A percentile compares a stretch with the other conserved stretches of the same genome.
phyloP scores from a whole-genome alignment of 2,329 filamentous ascomycete genomes.

The Pyrenophora graminea region DNA sequence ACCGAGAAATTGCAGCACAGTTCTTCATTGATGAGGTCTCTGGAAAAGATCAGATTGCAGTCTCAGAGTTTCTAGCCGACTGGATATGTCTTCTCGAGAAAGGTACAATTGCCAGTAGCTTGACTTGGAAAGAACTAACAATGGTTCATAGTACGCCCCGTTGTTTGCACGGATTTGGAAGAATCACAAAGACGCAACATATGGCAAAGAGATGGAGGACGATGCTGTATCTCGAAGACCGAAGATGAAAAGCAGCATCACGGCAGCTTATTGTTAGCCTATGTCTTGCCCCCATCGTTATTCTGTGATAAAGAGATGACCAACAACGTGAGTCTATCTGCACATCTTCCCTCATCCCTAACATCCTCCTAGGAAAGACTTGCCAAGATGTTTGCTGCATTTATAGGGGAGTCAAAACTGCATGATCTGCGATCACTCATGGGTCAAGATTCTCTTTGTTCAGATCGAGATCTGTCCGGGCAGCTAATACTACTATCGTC shows the following conservation, averaged over 20 bases:
- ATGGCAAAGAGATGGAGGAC: conserved; percentile 21
- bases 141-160: conserved; percentile 6
- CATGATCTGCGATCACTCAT: conserved; percentile 11
- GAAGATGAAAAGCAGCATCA: neutral
- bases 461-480: conserved; percentile 2
- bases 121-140: no score
- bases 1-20: conserved; percentile 12
- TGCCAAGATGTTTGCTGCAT: conserved; percentile 12
- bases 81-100: conserved; percentile 17
- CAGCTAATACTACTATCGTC: conserved; percentile 14
- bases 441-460: conserved; percentile 5
- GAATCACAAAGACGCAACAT: conserved; percentile 9
- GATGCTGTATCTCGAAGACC: conserved; percentile 17
- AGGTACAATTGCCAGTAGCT: conserved; percentile 4
- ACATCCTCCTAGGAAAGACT: conserved; percentile 7
- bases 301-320: conserved; percentile 13
- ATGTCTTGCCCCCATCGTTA: conserved; percentile 15
- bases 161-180: conserved; percentile 13
- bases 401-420: conserved; percentile 12
- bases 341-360: neutral
- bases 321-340: conserved; percentile 9
- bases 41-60: neutral
- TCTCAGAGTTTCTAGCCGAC: conserved; percentile 14
- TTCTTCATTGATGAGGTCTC: conserved; percentile 15
- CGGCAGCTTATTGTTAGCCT: conserved; percentile 8